Conservation (phyloP, 1,284 basidiomycete genomes). For the Xerocomus amazonicus region DNA sequence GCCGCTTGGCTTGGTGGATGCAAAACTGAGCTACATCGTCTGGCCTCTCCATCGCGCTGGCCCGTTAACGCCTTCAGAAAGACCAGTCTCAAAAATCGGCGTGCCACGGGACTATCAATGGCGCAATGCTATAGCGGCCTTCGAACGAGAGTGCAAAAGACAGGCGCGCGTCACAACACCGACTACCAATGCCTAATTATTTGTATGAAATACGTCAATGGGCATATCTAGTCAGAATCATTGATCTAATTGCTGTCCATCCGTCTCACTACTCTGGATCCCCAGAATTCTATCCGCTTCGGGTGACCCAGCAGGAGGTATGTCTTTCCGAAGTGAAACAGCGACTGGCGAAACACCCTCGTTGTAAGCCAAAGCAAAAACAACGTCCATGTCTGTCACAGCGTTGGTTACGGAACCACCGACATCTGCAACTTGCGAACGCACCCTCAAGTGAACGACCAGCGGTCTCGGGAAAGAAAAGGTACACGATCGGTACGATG, state of each 20-base stretch:
- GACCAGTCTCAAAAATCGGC: slow-evolving; percentile 18
- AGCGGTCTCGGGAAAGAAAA: slow-evolving; percentile 70
- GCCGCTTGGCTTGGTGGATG: slow-evolving; percentile 58
- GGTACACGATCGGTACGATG: slow-evolving; percentile 57
- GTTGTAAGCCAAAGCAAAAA: slow-evolving; percentile 58
- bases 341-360: slow-evolving; percentile 54
- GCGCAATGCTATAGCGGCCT: slow-evolving; percentile 43
- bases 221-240: no score
- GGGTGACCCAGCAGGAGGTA: slow-evolving; percentile 50
- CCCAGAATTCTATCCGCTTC: slow-evolving; percentile 54
- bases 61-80: slow-evolving; percentile 30
- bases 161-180: slow-evolving; percentile 39
- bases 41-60: slow-evolving; percentile 63
- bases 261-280: slow-evolving; percentile 18
- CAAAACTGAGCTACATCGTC: slow-evolving; percentile 54
- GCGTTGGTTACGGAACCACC: background rate
- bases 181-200: slow-evolving; percentile 1
- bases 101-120: slow-evolving; percentile 37
- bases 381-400: slow-evolving; percentile 55
- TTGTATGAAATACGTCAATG: no score
- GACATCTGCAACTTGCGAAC: background rate
- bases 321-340: slow-evolving; percentile 54
- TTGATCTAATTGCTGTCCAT: no score
- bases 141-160: slow-evolving; percentile 45
- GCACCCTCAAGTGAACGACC: slow-evolving; percentile 57